These are phyloP conservation scores for Withania somnifera DNA, from an alignment of 305 asterid genomes.

Conservation along the genomic window DNA sequence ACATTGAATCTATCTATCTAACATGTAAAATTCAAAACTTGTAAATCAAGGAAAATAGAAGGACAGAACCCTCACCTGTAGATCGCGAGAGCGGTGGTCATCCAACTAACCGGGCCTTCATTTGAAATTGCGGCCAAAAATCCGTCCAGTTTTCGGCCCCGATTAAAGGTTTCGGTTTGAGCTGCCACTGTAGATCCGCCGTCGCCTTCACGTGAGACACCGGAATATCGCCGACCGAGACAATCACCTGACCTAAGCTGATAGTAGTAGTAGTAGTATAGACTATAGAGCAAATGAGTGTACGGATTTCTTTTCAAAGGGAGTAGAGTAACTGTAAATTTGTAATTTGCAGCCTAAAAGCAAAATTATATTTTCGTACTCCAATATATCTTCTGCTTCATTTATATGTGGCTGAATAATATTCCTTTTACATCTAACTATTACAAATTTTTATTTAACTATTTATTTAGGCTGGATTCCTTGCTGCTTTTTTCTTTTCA, in stretches of 20 bases:
- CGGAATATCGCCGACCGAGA: background rate
- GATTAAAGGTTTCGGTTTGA: conserved; percentile 1
- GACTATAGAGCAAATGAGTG: background rate
- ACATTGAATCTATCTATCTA: background rate
- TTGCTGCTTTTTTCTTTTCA: background rate
- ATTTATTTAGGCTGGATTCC: background rate
- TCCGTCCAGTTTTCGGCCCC: background rate
- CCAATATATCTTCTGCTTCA: too few relatives aligned
- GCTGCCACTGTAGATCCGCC: background rate
- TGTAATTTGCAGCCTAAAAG: too few relatives aligned
- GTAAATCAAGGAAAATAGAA: background rate
- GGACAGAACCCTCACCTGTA: background rate
- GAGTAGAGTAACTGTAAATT: background rate
- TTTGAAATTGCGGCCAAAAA: background rate
- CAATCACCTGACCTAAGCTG: background rate
- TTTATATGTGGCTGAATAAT: background rate
- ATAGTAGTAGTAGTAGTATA: too few relatives aligned
- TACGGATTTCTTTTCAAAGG: background rate
- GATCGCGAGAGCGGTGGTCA: background rate
- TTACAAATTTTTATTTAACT: background rate
- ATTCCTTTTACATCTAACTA: background rate
- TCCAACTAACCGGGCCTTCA: background rate
- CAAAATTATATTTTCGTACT: too few relatives aligned
- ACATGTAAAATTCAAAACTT: background rate
- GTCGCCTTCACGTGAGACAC: background rate